Conservation (phyloP, 1,139 yeast genomes). For the Meyerozyma athensensis region DNA sequence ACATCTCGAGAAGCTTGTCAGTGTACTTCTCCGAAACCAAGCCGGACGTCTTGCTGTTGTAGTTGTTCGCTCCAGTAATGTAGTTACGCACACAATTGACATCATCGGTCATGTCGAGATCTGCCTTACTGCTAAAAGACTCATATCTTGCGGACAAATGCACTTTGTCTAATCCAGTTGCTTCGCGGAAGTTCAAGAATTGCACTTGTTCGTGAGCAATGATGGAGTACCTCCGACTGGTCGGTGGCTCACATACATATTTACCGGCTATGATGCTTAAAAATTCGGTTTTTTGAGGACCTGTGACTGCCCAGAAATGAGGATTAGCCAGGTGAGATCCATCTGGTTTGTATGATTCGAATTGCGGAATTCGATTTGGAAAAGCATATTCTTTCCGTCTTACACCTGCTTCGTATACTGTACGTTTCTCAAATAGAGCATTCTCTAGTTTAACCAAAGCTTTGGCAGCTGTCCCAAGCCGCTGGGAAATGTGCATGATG, state of each 20-base stretch:
- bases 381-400: constrained; percentile 13
- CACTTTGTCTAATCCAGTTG: constrained; percentile 55
- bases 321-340: constrained; percentile 10
- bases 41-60: constrained; percentile 26
- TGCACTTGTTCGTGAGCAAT: constrained; percentile 33
- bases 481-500: not conserved
- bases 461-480: not conserved
- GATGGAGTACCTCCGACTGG: constrained; percentile 51
- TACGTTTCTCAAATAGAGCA: not conserved
- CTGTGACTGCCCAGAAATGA: constrained; percentile 31
- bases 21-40: constrained; percentile 25
- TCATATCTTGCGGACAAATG: constrained; percentile 90
- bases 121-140: constrained; percentile 57
- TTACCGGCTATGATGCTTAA: constrained; percentile 31
- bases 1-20: constrained; percentile 37
- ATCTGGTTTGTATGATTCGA: constrained; percentile 21
- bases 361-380: constrained; percentile 21
- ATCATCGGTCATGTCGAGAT: constrained; percentile 59
- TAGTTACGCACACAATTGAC: constrained; percentile 66
- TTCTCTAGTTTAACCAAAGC: not conserved
- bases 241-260: constrained; percentile 49
- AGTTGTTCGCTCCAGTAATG: constrained; percentile 45
- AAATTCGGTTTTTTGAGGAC: constrained; percentile 32
- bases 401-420: not conserved
- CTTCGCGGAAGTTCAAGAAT: constrained; percentile 60